Conservation (phyloP, 805 yeast genomes). For the Sugiyamaella chiloensis region DNA sequence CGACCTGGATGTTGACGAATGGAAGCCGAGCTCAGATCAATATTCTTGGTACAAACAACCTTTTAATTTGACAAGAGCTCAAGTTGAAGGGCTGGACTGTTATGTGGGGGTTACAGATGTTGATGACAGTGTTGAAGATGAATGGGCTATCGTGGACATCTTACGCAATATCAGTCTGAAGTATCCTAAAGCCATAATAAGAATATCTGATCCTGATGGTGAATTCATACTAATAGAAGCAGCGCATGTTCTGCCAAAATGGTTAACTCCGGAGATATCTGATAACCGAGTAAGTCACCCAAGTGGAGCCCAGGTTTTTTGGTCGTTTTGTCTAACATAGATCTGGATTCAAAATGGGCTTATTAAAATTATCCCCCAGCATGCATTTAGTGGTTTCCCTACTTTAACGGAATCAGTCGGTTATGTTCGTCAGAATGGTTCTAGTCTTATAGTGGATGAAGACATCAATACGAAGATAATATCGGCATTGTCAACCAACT, state of each 20-base stretch:
- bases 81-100: conserved; percentile 18
- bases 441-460: conserved; percentile 6
- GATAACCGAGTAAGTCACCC: conserved; percentile 40
- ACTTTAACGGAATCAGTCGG: conserved; percentile 10
- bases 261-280: conserved; percentile 36
- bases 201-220: conserved; percentile 49
- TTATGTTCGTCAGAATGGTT: conserved; percentile 10
- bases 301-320: conserved; percentile 35
- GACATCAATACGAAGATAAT: not conserved
- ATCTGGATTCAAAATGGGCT: conserved; percentile 27
- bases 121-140: conserved; percentile 34
- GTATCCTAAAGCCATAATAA: conserved; percentile 17
- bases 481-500: conserved; percentile 20
- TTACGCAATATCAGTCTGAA: conserved; percentile 22
- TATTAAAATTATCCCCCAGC: conserved; percentile 21
- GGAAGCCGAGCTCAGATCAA: too few species aligned
- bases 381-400: conserved; percentile 1
- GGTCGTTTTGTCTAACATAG: conserved; percentile 38
- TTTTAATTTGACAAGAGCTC: conserved; percentile 15
- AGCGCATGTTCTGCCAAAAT: conserved; percentile 44
- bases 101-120: conserved; percentile 27
- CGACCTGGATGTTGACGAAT: too few species aligned
- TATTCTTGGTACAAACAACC: conserved; percentile 29
- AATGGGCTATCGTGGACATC: conserved; percentile 31
- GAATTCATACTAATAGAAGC: conserved; percentile 54